Base-by-base conservation (phyloP, 306 rosid species). In the Prunus padus region DNA sequence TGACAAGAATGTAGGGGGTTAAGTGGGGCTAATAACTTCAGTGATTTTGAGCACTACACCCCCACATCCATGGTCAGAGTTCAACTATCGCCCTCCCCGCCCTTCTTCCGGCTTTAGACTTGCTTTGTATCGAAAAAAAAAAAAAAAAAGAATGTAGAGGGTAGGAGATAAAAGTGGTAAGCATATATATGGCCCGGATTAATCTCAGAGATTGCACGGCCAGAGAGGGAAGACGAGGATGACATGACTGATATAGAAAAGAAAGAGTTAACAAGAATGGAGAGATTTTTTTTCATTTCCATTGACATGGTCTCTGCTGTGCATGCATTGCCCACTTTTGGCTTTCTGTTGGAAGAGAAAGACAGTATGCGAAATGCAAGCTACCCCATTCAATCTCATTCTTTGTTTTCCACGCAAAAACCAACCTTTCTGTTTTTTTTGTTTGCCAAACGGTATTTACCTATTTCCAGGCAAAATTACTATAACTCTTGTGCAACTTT, bases 1-100 rank as follows among this genome's bases (percentile, higher is more conserved):
- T 69, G 63, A 52, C 63, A 75, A 69, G 73, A 76, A 69, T 70
- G 77, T 76, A 54, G 77, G 80, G 66, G 77, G 77, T 59, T 44
- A 73, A 44, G 77, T 73, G 77, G 68, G 77, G 57, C 50, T 59
- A 59, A 64, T 45, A 73, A 10, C 28, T 40, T 28, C 20, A 59
- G 68, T 59, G 59, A 59, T 59, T 51, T 16, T 31, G 68, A 42
- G 46, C 77, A 73, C 77, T 73, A 60, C 57, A 51, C 77, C 77
- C 76, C 49, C 77, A 44, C 57, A 44, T 28, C 57, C 77, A 73
- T 60, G 56, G 69, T 11, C 45, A 25, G 69, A 73, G 57, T 59
- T 50, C 64, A 28, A 59, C 45, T 59, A 25, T 25, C 68, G 68
- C 22, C 77, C 77, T 73, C 57, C 68, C 20, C 37, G 13, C 56